A percentile compares a stretch with the other conserved stretches of the same genome.
phyloP scores from a whole-genome alignment of 108 stramenopile species.

The Skeletonema marinoi region DNA sequence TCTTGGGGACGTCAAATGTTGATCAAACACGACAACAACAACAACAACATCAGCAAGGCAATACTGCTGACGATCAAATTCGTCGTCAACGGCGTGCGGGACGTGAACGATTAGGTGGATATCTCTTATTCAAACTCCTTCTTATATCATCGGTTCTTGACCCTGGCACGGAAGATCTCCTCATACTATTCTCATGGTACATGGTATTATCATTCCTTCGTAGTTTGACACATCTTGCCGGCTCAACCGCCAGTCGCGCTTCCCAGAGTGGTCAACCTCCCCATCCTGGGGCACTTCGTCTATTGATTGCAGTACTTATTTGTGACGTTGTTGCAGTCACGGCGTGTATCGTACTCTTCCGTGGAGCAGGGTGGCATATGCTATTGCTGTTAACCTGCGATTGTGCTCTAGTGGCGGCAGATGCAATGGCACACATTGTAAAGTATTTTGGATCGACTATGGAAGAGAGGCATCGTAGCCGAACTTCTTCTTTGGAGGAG shows the following conservation, averaged over 20 bases:
- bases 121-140: conserved; percentile 76
- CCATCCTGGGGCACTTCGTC: conserved; percentile 48
- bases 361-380: conserved; percentile 57
- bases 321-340: conserved; percentile 55
- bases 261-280: conserved; percentile 59
- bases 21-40: not conserved
- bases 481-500: conserved; percentile 43
- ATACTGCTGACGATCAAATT: not conserved
- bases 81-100: conserved; percentile 35
- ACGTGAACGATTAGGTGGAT: conserved; percentile 67
- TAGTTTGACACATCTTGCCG: conserved; percentile 59
- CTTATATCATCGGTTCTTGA: conserved; percentile 68
- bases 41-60: not conserved
- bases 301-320: conserved; percentile 55
- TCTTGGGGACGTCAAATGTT: conserved; percentile 45
- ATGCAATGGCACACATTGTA: conserved; percentile 54
- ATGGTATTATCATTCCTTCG: conserved; percentile 66
- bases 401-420: conserved; percentile 61
- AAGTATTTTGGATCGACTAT: conserved; percentile 37
- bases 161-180: conserved; percentile 69
- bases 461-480: conserved; percentile 48
- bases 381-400: conserved; percentile 69
- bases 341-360: conserved; percentile 59
- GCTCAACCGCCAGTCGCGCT: conserved; percentile 49
- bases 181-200: conserved; percentile 78